Conservation (phyloP, 2,329 filamentous ascomycete genomes). For the Hypoxylon sp. region DNA sequence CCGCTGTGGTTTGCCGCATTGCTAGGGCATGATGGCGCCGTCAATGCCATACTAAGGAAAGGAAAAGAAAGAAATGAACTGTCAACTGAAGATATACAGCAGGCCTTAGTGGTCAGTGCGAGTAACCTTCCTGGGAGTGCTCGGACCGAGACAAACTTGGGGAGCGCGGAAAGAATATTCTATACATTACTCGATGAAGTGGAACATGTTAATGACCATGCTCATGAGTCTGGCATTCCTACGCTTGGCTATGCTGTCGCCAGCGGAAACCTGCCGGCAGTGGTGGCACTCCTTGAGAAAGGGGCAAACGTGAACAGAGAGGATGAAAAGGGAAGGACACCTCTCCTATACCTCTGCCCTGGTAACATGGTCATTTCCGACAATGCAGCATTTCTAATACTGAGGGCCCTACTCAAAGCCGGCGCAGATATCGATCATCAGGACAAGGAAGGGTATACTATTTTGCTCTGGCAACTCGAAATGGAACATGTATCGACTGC, state of each 20-base stretch:
- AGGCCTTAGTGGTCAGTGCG: not conserved
- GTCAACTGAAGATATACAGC: slow-evolving; percentile 1
- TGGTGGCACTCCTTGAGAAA: slow-evolving; percentile 11
- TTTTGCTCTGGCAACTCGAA: not conserved
- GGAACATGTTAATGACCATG: slow-evolving; percentile 1
- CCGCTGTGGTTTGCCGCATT: not conserved
- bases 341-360: not conserved
- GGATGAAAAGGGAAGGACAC: slow-evolving; percentile 7
- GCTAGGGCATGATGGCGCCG: not conserved
- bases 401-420: not conserved
- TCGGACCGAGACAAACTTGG: not conserved
- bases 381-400: not conserved
- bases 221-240: not conserved
- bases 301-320: slow-evolving; percentile 17
- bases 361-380: not conserved
- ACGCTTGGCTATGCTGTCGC: slow-evolving; percentile 9
- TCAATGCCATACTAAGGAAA: not conserved
- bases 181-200: slow-evolving; percentile 10
- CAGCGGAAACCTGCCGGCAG: not conserved
- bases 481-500: not conserved
- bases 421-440: not conserved
- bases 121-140: not conserved
- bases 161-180: slow-evolving; percentile 2
- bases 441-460: not conserved
- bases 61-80: not conserved